phyloP scores from a whole-genome alignment of 2,329 filamentous ascomycete genomes.

The Cadophora sp. region DNA sequence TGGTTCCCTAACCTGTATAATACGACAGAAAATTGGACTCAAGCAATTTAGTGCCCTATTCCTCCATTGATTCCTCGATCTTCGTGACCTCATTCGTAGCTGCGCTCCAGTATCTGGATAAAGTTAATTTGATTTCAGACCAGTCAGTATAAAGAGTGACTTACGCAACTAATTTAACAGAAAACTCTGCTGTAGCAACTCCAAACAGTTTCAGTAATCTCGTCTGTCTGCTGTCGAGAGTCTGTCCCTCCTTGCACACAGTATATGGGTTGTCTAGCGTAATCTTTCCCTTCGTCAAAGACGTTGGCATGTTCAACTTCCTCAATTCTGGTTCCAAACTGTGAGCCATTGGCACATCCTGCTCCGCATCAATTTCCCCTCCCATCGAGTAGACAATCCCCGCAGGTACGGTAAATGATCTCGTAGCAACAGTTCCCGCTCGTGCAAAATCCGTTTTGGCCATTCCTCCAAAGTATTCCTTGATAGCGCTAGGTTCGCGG shows the following conservation, averaged over 20 bases:
- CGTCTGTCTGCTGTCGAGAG: conserved; percentile 89
- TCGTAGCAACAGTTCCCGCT: conserved; percentile 77
- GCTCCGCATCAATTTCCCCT: conserved; percentile 78
- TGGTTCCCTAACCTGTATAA: conserved; percentile 43
- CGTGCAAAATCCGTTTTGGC: conserved; percentile 87
- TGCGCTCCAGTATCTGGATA: conserved; percentile 65
- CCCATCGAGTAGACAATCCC: conserved; percentile 83
- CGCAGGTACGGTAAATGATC: conserved; percentile 80
- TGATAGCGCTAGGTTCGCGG: conserved; percentile 70
- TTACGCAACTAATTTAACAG: conserved; percentile 77
- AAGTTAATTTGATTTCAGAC: conserved; percentile 27
- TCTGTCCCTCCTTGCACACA: conserved; percentile 84
- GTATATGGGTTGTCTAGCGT: conserved; percentile 62
- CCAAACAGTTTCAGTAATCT: conserved; percentile 93
- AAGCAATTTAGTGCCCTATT: conserved; percentile 42
- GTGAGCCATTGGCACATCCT: conserved; percentile 88
- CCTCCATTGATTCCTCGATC: conserved; percentile 54
- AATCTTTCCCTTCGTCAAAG: conserved; percentile 87
- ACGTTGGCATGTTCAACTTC: conserved; percentile 87
- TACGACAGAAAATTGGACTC: conserved; percentile 39
- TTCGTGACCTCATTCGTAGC: conserved; percentile 66
- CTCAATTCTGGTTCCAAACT: conserved; percentile 89
- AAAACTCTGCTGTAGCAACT: conserved; percentile 89
- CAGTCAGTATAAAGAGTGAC: conserved; percentile 35
- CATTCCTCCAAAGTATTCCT: conserved; percentile 75